These are phyloP conservation scores for Fusarium sp. DNA, from an alignment of 2,329 filamentous ascomycete species.

Conservation along the genomic window DNA sequence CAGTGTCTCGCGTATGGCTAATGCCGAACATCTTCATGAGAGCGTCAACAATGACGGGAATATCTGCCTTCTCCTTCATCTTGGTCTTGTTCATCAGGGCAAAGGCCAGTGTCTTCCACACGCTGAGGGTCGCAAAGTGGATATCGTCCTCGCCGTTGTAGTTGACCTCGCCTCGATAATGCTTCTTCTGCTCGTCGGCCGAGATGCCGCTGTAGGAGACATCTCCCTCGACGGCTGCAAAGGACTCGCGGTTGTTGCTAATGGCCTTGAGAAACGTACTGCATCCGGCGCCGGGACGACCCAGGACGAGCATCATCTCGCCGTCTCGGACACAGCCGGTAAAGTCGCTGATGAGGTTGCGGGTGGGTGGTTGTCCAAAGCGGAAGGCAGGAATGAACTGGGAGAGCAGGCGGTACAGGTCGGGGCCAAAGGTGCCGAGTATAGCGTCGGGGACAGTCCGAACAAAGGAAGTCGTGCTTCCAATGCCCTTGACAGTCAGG, in stretches of 20 bases:
- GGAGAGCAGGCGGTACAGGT: constrained; percentile 77
- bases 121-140: constrained; percentile 81
- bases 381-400: constrained; percentile 55
- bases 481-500: constrained; percentile 81
- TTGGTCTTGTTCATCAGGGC: constrained; percentile 83
- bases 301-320: constrained; percentile 66
- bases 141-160: constrained; percentile 85
- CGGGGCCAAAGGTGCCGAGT: constrained; percentile 84
- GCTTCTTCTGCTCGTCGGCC: constrained; percentile 76
- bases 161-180: constrained; percentile 82
- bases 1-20: constrained; percentile 80
- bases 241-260: constrained; percentile 78
- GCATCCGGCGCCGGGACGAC: constrained; percentile 82
- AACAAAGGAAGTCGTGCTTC: constrained; percentile 77
- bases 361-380: constrained; percentile 43
- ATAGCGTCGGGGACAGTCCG: constrained; percentile 82
- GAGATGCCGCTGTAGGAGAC: constrained; percentile 81
- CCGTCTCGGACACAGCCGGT: constrained; percentile 55
- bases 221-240: constrained; percentile 77
- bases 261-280: constrained; percentile 84
- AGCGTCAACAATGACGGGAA: constrained; percentile 78
- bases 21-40: constrained; percentile 86
- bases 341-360: constrained; percentile 52
- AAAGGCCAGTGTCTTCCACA: constrained; percentile 84
- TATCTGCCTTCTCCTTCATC: constrained; percentile 74